Evolutionary conservation across 106 monocot genomes (phyloP), one percentile per base, ranked within the genome.

Genomic region (Apostasia ramifera): DNA sequence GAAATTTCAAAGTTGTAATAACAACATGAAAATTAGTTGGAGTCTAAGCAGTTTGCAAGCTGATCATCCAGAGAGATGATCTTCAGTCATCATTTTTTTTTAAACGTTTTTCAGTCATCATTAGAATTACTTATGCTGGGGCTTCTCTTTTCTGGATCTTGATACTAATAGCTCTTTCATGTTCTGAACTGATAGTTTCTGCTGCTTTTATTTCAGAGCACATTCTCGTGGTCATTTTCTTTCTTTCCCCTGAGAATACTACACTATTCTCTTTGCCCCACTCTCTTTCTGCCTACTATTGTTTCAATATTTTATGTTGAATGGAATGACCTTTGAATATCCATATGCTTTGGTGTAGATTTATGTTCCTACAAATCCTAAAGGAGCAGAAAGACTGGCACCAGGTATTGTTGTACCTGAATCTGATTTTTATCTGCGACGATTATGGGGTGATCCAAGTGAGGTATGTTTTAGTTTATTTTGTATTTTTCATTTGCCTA

Each of bases 321-420:
- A 12, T 50, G 66, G 5, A 40, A 44, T 68, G 53, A 53, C 53
- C 4, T 66, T 66, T 66, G 48, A 38, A 50, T 47, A 47, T 8
- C 26, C 26, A 5, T 53, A 41, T 68, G 53, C 41, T 11, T 68
- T 51, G 40, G 46, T 71, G 44, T 40, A 81, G 79, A 86, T 78
- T 56, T 69, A 76, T 81, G 81, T 76, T 70, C 72, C 86, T 40
- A 76, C 81, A 46, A 79, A 78, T 73, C 86, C 81, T 50, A 71
- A 68, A 76, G 86, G 86, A 48, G 81, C 79, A 61, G 79, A 86
- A 79, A 70, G 69, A 26, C 64, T 86, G 55, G 76, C 86, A 37
- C 73, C 81, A 44, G 76, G 55, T 55, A 85, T 85, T 41, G 66
- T 86, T 54, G 76, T 63, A 8, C 2, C 81, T 60, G 82, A 86